Evolutionary conservation across 73 alveolate species (phyloP).

Genomic region (Breviolum minutum): DNA sequence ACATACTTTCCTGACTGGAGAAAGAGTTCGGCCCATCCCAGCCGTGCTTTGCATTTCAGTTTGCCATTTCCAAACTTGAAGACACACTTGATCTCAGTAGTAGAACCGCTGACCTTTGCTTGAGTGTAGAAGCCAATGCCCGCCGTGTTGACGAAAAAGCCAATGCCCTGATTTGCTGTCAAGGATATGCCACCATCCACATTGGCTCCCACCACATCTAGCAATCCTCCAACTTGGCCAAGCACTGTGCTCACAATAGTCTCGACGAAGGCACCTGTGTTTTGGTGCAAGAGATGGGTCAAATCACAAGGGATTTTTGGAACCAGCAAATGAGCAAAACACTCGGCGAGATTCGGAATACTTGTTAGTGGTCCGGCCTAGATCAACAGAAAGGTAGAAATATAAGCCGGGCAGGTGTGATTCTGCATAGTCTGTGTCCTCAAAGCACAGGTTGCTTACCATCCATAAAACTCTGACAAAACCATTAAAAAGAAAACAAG

Average conservation of each 20-base stretch:
- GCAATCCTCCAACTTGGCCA: constrained; percentile 59
- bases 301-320: background rate
- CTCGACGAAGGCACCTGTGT: constrained; percentile 39
- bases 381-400: constrained; percentile 35
- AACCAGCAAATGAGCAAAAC: background rate
- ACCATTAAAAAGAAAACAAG: too few species aligned
- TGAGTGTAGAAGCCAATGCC: constrained; percentile 51
- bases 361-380: constrained; percentile 1
- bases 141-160: constrained; percentile 77
- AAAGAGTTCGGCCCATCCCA: constrained; percentile 85
- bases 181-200: constrained; percentile 50
- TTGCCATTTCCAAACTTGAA: constrained; percentile 48
- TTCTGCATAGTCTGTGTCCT: constrained; percentile 16
- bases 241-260: constrained; percentile 18
- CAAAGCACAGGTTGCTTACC: background rate
- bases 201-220: constrained; percentile 71
- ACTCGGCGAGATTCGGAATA: background rate
- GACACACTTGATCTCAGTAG: constrained; percentile 39
- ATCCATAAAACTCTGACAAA: too few species aligned
- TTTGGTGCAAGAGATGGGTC: background rate
- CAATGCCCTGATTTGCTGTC: constrained; percentile 46
- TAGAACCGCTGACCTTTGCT: constrained; percentile 1
- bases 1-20: constrained; percentile 34
- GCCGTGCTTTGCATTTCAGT: constrained; percentile 50
- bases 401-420: constrained; percentile 66